Conservation (phyloP, 108 stramenopile species). For the Conticribra weissflogii region DNA sequence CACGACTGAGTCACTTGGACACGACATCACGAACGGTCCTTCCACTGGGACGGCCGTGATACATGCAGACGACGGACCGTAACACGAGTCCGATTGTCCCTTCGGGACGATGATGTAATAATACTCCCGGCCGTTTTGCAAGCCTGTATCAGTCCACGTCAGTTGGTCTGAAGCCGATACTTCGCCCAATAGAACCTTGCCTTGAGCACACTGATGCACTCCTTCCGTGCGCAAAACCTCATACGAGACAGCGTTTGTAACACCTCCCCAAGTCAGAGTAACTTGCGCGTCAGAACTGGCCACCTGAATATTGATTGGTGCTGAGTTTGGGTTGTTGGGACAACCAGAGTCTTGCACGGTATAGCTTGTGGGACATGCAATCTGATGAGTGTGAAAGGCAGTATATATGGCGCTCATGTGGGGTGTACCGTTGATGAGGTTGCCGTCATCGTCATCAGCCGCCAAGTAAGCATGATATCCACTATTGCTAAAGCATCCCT, state of each 20-base stretch:
- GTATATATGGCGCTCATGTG: slow-evolving; percentile 22
- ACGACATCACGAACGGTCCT: slow-evolving; percentile 7
- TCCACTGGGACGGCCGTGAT: background rate
- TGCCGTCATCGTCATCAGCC: slow-evolving; percentile 16
- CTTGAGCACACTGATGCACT: slow-evolving; percentile 12
- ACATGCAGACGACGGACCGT: slow-evolving; percentile 8
- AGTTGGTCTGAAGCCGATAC: background rate
- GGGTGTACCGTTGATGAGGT: slow-evolving; percentile 29
- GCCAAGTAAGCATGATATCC: background rate
- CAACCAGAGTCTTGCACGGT: slow-evolving; percentile 16
- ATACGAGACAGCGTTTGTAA: slow-evolving; percentile 7
- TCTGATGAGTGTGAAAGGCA: slow-evolving; percentile 15
- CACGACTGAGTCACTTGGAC: background rate
- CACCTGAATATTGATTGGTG: slow-evolving; percentile 7
- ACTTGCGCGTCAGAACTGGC: slow-evolving; percentile 5
- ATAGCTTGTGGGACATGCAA: slow-evolving; percentile 18
- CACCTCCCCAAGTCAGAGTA: slow-evolving; percentile 9
- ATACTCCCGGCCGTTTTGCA: slow-evolving; percentile 32
- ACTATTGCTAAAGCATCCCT: background rate
- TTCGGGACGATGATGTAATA: slow-evolving; percentile 18
- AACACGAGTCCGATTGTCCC: slow-evolving; percentile 6
- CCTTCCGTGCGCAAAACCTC: slow-evolving; percentile 32
- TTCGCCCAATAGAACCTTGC: slow-evolving; percentile 14
- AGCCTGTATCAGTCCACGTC: slow-evolving; percentile 15
- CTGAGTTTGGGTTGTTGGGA: background rate